Percentiles rank a stretch among this genome's conserved stretches.
phyloP scores from a whole-genome alignment of 495 filamentous ascomycete genomes.

The Thermothielavioides terrestris region DNA sequence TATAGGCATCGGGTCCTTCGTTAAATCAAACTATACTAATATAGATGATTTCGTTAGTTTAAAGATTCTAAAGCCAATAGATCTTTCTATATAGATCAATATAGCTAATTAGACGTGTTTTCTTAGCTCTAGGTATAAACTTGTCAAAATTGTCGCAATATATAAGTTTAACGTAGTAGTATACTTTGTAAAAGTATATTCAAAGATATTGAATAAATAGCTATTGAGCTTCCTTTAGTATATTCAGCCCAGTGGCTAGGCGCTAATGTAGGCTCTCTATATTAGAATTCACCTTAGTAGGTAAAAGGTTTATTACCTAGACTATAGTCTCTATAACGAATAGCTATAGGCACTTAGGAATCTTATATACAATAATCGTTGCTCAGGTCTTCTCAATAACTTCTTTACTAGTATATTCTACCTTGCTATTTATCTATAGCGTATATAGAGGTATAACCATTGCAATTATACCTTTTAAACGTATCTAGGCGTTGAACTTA shows the following conservation, averaged over 20 bases:
- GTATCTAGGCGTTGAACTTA: background rate
- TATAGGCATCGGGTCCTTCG: background rate
- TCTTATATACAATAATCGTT: background rate
- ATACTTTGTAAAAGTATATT: background rate
- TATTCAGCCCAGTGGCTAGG: background rate
- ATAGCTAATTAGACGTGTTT: background rate
- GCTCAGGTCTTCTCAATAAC: background rate
- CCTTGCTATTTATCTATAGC: background rate
- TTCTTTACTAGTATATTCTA: background rate
- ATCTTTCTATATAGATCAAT: background rate
- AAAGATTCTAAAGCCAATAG: background rate
- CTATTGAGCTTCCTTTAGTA: background rate
- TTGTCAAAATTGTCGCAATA: background rate
- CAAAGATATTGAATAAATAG: background rate
- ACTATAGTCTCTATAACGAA: background rate
- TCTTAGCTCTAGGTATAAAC: background rate
- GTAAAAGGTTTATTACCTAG: background rate
- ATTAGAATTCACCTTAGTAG: background rate
- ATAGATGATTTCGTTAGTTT: background rate
- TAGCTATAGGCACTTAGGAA: background rate
- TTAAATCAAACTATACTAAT: background rate
- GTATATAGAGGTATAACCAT: background rate
- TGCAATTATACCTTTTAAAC: background rate
- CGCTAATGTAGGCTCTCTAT: background rate
- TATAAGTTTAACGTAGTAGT: background rate